These are phyloP conservation scores for Allium fistulosum DNA, from an alignment of 106 monocot species.

Conservation along the genomic window DNA sequence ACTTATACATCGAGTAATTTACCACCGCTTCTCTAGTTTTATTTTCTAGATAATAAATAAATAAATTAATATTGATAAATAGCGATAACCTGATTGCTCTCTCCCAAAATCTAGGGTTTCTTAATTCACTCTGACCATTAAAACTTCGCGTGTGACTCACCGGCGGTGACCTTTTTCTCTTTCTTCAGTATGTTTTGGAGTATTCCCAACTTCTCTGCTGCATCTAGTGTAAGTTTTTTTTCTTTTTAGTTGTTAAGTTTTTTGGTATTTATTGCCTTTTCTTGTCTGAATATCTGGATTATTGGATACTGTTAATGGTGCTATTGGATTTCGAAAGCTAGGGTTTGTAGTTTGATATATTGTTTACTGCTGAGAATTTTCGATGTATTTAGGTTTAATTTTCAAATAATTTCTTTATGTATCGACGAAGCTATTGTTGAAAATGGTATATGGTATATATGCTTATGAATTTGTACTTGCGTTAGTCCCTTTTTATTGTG, in stretches of 20 bases:
- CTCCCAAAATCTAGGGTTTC: conserved; percentile 18
- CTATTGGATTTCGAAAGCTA: background rate
- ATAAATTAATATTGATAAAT: no score
- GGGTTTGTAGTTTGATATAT: background rate
- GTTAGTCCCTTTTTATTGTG: no score
- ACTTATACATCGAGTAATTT: no score
- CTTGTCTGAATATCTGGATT: background rate
- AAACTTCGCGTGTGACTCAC: background rate
- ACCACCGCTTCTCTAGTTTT: no score
- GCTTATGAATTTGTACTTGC: no score
- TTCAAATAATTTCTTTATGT: background rate
- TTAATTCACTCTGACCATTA: background rate
- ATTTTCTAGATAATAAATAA: no score
- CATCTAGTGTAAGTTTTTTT: conserved; percentile 1
- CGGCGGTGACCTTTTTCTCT: background rate
- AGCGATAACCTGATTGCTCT: background rate
- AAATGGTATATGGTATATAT: background rate
- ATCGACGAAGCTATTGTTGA: background rate
- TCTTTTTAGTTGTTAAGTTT: background rate
- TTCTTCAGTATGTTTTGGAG: conserved; percentile 8
- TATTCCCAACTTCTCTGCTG: conserved; percentile 15
- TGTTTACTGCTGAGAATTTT: background rate
- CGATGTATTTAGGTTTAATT: background rate
- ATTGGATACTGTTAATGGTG: background rate
- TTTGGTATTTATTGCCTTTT: no score